Percentiles rank a stretch among this genome's conserved stretches.
Conservation (phyloP, 169 alveolate genomes). For the Eimeria falciformis region DNA sequence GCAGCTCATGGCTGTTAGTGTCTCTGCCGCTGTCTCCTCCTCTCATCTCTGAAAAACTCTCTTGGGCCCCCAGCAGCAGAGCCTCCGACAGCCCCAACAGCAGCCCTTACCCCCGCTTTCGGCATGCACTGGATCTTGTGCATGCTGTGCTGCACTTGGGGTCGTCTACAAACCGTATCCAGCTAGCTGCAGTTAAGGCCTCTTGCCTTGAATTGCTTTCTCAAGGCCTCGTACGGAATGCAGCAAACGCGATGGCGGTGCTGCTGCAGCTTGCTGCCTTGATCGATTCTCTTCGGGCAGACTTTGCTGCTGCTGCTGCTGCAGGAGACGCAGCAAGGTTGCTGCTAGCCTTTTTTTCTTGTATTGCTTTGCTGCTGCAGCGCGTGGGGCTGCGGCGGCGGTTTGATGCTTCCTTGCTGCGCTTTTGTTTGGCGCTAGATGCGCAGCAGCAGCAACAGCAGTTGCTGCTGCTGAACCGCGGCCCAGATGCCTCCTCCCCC, state of each 20-base stretch:
- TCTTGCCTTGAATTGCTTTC: slow-evolving; percentile 52
- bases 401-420: slow-evolving; percentile 58
- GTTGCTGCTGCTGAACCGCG: background rate
- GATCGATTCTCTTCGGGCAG: slow-evolving; percentile 29
- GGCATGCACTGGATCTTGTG: slow-evolving; percentile 54
- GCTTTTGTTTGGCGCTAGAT: slow-evolving; percentile 42
- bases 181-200: slow-evolving; percentile 37
- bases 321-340: slow-evolving; percentile 58
- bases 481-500: background rate
- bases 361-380: slow-evolving; percentile 68
- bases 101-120: background rate
- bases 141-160: slow-evolving; percentile 53
- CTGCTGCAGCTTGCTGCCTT: slow-evolving; percentile 64
- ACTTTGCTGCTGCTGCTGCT: slow-evolving; percentile 58
- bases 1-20: slow-evolving; percentile 55
- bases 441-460: slow-evolving; percentile 70
- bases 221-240: slow-evolving; percentile 33
- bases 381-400: slow-evolving; percentile 67
- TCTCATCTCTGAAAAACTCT: slow-evolving; percentile 10
- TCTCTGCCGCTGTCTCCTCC: slow-evolving; percentile 59
- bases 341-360: slow-evolving; percentile 59
- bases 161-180: slow-evolving; percentile 17
- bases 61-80: slow-evolving; percentile 23
- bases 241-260: slow-evolving; percentile 67
- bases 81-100: slow-evolving; percentile 38